Evolutionary conservation across 129 eudicot species (phyloP).

Genomic region (Glebionis coronaria): DNA sequence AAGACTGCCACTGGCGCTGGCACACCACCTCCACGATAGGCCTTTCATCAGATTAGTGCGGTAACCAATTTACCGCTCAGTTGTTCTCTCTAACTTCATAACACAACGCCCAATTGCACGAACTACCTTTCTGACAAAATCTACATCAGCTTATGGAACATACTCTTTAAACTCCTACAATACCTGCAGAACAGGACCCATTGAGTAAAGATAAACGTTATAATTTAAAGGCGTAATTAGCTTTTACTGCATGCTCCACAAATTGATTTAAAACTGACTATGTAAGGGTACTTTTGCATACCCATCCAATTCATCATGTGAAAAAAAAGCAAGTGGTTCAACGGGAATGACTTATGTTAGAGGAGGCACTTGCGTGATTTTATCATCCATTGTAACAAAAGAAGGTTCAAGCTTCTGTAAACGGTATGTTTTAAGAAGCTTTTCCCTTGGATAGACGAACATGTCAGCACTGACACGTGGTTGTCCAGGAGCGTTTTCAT

Average conservation of each 20-base stretch:
- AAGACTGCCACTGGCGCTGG: too few species aligned
- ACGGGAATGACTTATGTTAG: slow-evolving; percentile 45
- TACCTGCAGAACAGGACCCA: slow-evolving; percentile 43
- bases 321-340: slow-evolving; percentile 84
- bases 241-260: background rate
- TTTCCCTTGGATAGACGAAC: slow-evolving; percentile 80
- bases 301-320: slow-evolving; percentile 80
- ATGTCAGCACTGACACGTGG: slow-evolving; percentile 30
- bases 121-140: slow-evolving; percentile 96
- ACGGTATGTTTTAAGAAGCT: slow-evolving; percentile 90
- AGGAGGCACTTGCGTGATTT: slow-evolving; percentile 48
- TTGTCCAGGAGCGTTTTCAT: slow-evolving; percentile 56
- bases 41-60: too few species aligned
- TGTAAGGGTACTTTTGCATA: slow-evolving; percentile 21
- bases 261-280: too few species aligned
- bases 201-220: background rate
- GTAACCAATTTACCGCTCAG: too few species aligned
- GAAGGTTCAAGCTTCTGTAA: slow-evolving; percentile 49
- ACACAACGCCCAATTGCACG: slow-evolving; percentile 99
- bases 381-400: slow-evolving; percentile 40
- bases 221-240: background rate
- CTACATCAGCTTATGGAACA: slow-evolving; percentile 98
- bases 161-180: slow-evolving; percentile 96
- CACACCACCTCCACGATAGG: too few species aligned
- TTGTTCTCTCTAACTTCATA: slow-evolving; percentile 96